Evolutionary conservation across 2,329 filamentous ascomycete species (phyloP), one percentile per base, ranked within the genome.

Genomic region (Exophiala lecanii-corni): DNA sequence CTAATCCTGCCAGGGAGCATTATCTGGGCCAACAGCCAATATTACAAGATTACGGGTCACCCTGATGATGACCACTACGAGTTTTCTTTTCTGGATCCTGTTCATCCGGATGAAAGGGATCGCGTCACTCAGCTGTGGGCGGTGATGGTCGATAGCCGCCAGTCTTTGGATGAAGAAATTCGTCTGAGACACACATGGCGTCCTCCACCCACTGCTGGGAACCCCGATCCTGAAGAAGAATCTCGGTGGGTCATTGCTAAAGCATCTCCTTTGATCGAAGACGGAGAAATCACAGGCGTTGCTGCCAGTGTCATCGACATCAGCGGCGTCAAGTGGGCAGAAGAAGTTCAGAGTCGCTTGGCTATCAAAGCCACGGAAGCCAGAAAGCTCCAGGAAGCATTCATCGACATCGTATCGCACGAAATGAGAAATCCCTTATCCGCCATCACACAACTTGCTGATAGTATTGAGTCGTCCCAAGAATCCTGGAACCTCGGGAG

Each of bases 361-460:
- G 44, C 45, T n/a, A 18, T 30, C 15, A 49, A 47, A 33, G 53
- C 47, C 4, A 53, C 45, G 26, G 43, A 49, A 34, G 48, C 49
- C 28, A 45, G 51, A 23, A 48, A 43, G 23, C 38, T 46, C 57
- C 86, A 91, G 57, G 84, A 89, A 54, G 85, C 84, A 50, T 89
- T 89, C 55, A 86, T 89, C 56, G 84, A 87, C 61, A 86, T 87
- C 53, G 76, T 72, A 4, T 71, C 68, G 38, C 73, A 75, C 51
- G 73, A 75, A 48, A 72, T 75, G 63, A 67, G 75, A 2, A 79
- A 79, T 50, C 75, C 75, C 1, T 59, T 79, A 3, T 72, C 67
- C n/a, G 75, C 76, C 1, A 78, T 79, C 16, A 52, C 78, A 18
- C 76, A 79, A 57, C 78, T 75, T 55, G 74, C 75, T 2, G 76